Percentiles rank a stretch among this genome's conserved stretches.
phyloP scores from a whole-genome alignment of 306 rosid genomes.

The Ceratonia siliqua region DNA sequence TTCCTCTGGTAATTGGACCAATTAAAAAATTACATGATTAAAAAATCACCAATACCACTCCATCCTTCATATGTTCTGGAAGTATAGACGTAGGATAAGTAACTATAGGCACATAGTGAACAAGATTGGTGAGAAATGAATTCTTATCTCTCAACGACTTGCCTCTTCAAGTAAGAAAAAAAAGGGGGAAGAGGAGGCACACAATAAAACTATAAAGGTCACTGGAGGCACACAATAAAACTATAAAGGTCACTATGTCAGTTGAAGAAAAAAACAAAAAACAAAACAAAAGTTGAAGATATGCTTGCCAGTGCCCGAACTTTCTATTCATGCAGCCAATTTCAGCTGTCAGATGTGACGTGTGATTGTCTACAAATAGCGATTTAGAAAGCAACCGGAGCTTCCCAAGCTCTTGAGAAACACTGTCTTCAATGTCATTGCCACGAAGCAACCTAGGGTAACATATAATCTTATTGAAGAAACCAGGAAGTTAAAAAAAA shows the following conservation, averaged over 20 bases:
- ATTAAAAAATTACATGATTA: not conserved
- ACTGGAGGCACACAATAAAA: slow-evolving; percentile 1
- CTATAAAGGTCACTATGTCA: slow-evolving; percentile 3
- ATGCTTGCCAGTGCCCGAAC: slow-evolving; percentile 65
- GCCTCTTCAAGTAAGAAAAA: not conserved
- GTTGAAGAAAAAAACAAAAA: not conserved
- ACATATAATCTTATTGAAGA: slow-evolving; percentile 33
- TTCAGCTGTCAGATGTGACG: slow-evolving; percentile 37
- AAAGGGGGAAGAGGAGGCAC: not conserved
- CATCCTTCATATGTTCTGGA: not conserved
- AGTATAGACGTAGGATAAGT: not conserved
- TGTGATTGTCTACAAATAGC: slow-evolving; percentile 47
- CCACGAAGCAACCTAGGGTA: slow-evolving; percentile 58
- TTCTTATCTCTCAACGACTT: not conserved
- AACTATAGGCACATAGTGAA: not conserved
- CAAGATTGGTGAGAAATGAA: not conserved
- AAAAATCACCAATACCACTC: not conserved
- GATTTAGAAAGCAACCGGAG: slow-evolving; percentile 46
- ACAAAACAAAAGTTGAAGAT: too few species aligned
- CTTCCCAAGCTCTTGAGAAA: slow-evolving; percentile 50
- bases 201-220: too few species aligned
- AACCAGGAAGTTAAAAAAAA: slow-evolving; percentile 17
- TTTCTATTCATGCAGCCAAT: slow-evolving; percentile 59
- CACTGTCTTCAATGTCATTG: slow-evolving; percentile 59
- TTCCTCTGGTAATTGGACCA: not conserved